Conservation (phyloP, 2,329 filamentous ascomycete species). For the Xylaria sp. region DNA sequence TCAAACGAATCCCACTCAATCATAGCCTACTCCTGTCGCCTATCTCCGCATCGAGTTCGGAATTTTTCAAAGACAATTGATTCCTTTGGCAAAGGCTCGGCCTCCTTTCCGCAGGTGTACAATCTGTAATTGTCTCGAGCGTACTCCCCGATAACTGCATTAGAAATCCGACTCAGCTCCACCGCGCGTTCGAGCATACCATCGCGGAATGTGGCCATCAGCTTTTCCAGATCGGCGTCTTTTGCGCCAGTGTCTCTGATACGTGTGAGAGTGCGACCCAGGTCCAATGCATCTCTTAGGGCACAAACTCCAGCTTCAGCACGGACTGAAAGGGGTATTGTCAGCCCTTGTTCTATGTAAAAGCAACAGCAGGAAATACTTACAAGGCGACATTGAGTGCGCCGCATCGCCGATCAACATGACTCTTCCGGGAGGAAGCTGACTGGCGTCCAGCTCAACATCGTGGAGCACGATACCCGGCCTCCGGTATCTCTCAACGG, state of each 20-base stretch:
- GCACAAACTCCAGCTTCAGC: constrained; percentile 28
- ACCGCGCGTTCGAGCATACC: constrained; percentile 18
- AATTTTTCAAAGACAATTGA: constrained; percentile 1
- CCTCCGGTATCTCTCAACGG: constrained; percentile 7
- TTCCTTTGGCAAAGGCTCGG: constrained; percentile 6
- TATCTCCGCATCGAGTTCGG: neutral
- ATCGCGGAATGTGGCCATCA: constrained; percentile 9
- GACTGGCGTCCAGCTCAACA: constrained; percentile 11
- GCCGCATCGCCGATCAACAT: constrained; percentile 7
- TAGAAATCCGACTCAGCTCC: constrained; percentile 8
- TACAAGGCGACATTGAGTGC: constrained; percentile 26
- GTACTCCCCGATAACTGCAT: constrained; percentile 16
- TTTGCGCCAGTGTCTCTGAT: neutral
- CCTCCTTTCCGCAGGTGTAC: constrained; percentile 21
- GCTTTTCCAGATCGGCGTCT: neutral
- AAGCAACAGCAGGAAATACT: neutral
- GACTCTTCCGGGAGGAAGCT: neutral
- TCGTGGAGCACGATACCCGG: neutral
- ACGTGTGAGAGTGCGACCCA: constrained; percentile 12
- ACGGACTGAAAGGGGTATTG: constrained; percentile 2
- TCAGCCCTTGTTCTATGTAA: neutral
- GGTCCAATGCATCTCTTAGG: constrained; percentile 14
- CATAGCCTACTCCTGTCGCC: too few relatives aligned
- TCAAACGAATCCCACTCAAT: too few relatives aligned
- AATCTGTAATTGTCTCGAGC: constrained; percentile 17